phyloP scores from a whole-genome alignment of 176 grass and related monocot genomes.

The Alloteropsis semialata region DNA sequence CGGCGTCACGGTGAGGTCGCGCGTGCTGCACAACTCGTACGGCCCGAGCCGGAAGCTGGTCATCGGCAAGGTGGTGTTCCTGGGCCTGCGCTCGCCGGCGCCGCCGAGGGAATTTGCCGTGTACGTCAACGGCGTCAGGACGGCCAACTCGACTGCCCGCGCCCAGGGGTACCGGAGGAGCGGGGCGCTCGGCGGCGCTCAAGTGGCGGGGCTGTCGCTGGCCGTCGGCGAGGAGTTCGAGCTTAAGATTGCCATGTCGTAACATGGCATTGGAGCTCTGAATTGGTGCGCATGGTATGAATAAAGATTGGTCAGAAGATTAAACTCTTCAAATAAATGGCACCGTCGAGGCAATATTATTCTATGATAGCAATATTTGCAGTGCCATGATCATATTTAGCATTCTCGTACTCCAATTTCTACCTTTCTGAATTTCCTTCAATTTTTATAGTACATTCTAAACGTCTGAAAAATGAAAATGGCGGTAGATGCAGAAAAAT shows the following conservation, averaged over 20 bases:
- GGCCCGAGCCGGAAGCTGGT: constrained; percentile 29
- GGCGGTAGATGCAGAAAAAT: neutral
- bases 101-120: neutral
- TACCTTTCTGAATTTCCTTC: too few relatives aligned
- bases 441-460: too few relatives aligned
- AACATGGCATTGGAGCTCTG: neutral
- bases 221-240: constrained; percentile 56
- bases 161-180: neutral
- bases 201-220: constrained; percentile 52
- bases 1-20: constrained; percentile 42
- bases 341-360: neutral
- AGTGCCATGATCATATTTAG: neutral
- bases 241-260: constrained; percentile 44
- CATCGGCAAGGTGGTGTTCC: constrained; percentile 57
- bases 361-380: neutral
- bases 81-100: constrained; percentile 40
- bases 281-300: neutral
- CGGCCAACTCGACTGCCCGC: constrained; percentile 6
- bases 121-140: constrained; percentile 31
- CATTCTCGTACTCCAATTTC: neutral
- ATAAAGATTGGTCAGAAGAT: neutral
- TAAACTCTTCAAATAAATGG: constrained; percentile 20
- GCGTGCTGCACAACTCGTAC: constrained; percentile 52
- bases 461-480: too few relatives aligned
- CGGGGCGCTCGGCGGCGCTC: constrained; percentile 25